Conservation (phyloP, 129 eudicot species). For the Gnaphalium uliginosum region DNA sequence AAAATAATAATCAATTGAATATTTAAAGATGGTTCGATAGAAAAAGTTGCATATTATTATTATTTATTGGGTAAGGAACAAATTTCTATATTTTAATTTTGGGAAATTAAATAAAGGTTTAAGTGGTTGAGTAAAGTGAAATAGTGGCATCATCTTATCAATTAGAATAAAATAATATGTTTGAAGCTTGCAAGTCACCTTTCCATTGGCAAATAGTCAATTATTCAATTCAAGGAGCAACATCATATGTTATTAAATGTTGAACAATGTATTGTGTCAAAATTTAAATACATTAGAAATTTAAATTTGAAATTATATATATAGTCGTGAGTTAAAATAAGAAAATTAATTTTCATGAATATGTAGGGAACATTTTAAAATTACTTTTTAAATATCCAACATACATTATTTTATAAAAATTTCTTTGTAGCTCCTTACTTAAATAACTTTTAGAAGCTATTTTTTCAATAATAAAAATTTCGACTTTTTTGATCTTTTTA, state of each 20-base stretch:
- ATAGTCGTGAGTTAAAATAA: no score
- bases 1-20: neutral
- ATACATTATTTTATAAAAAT: no score
- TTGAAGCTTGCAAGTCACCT: conserved; percentile 44
- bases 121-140: conserved; percentile 37
- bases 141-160: conserved; percentile 28
- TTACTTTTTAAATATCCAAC: no score
- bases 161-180: conserved; percentile 15
- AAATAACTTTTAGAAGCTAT: no score
- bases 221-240: conserved; percentile 26
- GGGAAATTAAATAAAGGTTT: conserved; percentile 21
- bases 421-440: no score
- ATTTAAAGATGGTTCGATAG: conserved; percentile 1
- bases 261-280: neutral
- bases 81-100: conserved; percentile 17
- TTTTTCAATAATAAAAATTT: no score
- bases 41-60: conserved; percentile 29
- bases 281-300: neutral
- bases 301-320: no score
- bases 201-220: conserved; percentile 32
- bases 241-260: neutral
- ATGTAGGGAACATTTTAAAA: no score
- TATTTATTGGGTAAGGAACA: conserved; percentile 32
- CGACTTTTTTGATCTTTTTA: no score
- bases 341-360: no score